A percentile compares a stretch with the other conserved stretches of the same genome.
Conservation (phyloP, 208 protist species). For the Angomonas ambiguus region DNA sequence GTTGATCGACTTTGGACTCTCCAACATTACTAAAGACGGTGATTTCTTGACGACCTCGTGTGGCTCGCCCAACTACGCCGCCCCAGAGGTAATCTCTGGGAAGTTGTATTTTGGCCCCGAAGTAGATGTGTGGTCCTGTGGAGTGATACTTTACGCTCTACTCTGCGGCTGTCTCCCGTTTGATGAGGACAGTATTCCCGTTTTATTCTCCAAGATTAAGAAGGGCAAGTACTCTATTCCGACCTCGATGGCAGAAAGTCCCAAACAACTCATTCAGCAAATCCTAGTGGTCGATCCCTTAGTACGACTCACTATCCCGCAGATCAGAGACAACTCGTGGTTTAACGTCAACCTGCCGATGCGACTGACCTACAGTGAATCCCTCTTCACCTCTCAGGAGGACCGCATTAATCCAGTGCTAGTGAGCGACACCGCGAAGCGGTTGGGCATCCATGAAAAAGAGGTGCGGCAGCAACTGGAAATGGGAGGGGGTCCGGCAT, state of each 20-base stretch:
- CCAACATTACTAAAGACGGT: constrained; percentile 91
- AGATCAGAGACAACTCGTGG: constrained; percentile 89
- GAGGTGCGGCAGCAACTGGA: constrained; percentile 70
- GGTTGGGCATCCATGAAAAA: constrained; percentile 49
- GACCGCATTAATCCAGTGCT: constrained; percentile 66
- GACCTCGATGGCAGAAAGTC: constrained; percentile 32
- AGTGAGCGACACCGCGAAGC: constrained; percentile 54
- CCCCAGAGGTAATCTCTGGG: constrained; percentile 92
- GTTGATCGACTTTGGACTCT: constrained; percentile 95
- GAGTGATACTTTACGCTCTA: constrained; percentile 94
- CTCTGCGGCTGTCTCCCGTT: constrained; percentile 92
- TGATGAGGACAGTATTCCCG: constrained; percentile 88
- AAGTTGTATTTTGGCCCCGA: constrained; percentile 91
- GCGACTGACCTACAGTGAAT: constrained; percentile 74
- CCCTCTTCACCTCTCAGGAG: constrained; percentile 57
- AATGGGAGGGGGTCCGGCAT: constrained; percentile 43
- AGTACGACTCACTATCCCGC: constrained; percentile 78
- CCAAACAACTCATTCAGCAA: constrained; percentile 81
- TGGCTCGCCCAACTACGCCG: constrained; percentile 93
- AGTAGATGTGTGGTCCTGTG: constrained; percentile 95
- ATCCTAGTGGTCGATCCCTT: constrained; percentile 90
- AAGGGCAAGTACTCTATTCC: constrained; percentile 85
- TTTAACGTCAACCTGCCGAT: constrained; percentile 81
- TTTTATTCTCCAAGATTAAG: constrained; percentile 91
- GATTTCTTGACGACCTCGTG: constrained; percentile 90